These are phyloP conservation scores for Parastagonospora nodorum DNA, from an alignment of 2,329 filamentous ascomycete genomes.

Conservation along the genomic window DNA sequence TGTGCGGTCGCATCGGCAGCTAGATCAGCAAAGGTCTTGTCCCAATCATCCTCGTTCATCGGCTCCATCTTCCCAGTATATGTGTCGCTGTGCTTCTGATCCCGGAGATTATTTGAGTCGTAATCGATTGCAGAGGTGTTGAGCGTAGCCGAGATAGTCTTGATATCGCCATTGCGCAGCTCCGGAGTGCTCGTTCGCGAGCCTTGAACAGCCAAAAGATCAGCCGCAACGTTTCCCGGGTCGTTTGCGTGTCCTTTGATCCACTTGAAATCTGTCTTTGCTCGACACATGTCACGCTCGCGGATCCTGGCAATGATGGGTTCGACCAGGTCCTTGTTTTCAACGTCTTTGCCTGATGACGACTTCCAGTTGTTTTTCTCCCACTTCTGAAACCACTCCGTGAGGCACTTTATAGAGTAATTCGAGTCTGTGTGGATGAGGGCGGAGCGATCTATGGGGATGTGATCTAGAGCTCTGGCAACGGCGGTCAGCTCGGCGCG, in stretches of 20 bases:
- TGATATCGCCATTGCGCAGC: slow-evolving; percentile 8
- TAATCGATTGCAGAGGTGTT: not conserved
- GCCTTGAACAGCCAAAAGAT: slow-evolving; percentile 50
- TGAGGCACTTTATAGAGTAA: slow-evolving; percentile 89
- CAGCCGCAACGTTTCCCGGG: slow-evolving; percentile 79
- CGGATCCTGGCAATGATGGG: slow-evolving; percentile 73
- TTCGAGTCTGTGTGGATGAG: slow-evolving; percentile 87
- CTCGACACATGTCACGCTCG: slow-evolving; percentile 60
- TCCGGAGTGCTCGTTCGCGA: slow-evolving; percentile 20
- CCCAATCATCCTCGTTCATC: not conserved
- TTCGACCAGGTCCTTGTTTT: slow-evolving; percentile 85
- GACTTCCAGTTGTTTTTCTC: slow-evolving; percentile 77
- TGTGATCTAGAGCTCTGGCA: slow-evolving; percentile 77
- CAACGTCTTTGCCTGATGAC: slow-evolving; percentile 70
- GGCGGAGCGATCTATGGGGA: slow-evolving; percentile 69
- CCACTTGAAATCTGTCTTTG: slow-evolving; percentile 77
- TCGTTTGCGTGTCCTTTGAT: slow-evolving; percentile 82
- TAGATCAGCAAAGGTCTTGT: slow-evolving; percentile 3
- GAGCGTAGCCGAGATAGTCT: not conserved
- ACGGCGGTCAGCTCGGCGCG: slow-evolving; percentile 94
- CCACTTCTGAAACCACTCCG: slow-evolving; percentile 82
- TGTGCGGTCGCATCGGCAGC: slow-evolving; percentile 1
- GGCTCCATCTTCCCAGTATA: not conserved
- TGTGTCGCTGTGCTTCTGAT: not conserved
- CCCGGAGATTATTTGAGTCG: not conserved